Evolutionary conservation across 495 filamentous ascomycete species (phyloP).

Genomic region (Annulohypoxylon bovei): DNA sequence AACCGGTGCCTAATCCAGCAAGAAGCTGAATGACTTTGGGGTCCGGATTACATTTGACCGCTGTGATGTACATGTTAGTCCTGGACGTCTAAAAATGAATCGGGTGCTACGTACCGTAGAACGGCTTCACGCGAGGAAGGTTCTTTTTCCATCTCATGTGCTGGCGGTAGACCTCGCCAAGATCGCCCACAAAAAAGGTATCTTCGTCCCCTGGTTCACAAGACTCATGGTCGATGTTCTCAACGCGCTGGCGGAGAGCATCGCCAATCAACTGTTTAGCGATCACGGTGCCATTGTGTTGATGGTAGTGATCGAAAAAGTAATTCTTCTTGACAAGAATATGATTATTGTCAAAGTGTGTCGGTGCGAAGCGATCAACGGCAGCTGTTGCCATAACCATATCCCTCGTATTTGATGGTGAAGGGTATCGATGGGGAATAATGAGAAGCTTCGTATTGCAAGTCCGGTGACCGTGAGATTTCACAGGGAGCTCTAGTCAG

Average conservation of each 20-base stretch:
- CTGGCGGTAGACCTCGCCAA: conserved; percentile 98
- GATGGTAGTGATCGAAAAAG: conserved; percentile 47
- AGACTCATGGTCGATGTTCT: conserved; percentile 80
- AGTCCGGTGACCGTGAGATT: conserved; percentile 24
- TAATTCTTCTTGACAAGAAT: conserved; percentile 57
- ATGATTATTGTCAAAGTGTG: conserved; percentile 56
- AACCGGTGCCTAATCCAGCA: conserved; percentile 87
- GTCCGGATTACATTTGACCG: conserved; percentile 98
- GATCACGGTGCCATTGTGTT: conserved; percentile 50
- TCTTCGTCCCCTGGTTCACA: conserved; percentile 94
- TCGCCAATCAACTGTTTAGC: conserved; percentile 75
- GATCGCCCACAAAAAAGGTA: conserved; percentile 96
- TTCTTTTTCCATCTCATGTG: conserved; percentile 98
- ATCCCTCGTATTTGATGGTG: conserved; percentile 49
- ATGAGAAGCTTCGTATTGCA: conserved; percentile 19
- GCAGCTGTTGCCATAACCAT: conserved; percentile 66
- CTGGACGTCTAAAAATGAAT: neutral
- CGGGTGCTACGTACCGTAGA: conserved; percentile 76
- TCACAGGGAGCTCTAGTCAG: conserved; percentile 23
- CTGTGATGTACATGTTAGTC: conserved; percentile 59
- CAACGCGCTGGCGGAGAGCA: conserved; percentile 82
- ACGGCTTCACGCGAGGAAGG: conserved; percentile 90
- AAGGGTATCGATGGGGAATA: conserved; percentile 24
- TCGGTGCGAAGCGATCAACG: conserved; percentile 55
- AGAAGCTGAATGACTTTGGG: conserved; percentile 87